Conservation (phyloP, 75 land plant species). For the Sequoiadendron giganteum region DNA sequence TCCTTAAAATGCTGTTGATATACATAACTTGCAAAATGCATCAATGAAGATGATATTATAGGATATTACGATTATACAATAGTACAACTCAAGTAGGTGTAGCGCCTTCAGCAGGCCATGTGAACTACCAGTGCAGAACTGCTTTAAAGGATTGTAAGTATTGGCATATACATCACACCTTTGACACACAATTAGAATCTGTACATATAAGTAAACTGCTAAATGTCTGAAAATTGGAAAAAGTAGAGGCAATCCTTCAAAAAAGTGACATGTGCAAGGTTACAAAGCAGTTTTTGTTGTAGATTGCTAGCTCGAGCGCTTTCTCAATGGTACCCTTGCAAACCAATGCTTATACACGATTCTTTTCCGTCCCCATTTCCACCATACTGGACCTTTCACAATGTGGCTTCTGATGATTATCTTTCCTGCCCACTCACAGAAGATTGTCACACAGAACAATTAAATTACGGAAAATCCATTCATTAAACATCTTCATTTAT, state of each 20-base stretch:
- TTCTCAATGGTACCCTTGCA: conserved; percentile 2
- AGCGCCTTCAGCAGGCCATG: background rate
- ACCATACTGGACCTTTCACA: conserved; percentile 2
- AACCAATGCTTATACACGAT: conserved; percentile 6
- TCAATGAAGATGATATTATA: background rate
- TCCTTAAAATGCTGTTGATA: background rate
- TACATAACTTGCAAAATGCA: background rate
- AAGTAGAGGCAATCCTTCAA: background rate
- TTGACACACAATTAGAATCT: background rate
- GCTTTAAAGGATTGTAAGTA: background rate
- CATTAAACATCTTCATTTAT: too few species aligned
- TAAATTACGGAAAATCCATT: background rate
- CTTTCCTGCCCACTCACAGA: background rate
- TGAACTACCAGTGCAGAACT: background rate
- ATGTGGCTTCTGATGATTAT: background rate
- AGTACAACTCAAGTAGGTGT: background rate
- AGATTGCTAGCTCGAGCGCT: background rate
- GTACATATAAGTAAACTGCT: background rate
- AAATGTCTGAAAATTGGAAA: background rate
- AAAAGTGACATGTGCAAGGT: background rate
- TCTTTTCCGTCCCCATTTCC: conserved; percentile 7
- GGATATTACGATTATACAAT: background rate
- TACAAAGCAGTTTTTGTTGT: background rate
- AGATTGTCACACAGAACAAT: background rate
- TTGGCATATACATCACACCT: background rate